phyloP scores from a whole-genome alignment of 1,139 yeast genomes.

The Kodamaea anthophila region DNA sequence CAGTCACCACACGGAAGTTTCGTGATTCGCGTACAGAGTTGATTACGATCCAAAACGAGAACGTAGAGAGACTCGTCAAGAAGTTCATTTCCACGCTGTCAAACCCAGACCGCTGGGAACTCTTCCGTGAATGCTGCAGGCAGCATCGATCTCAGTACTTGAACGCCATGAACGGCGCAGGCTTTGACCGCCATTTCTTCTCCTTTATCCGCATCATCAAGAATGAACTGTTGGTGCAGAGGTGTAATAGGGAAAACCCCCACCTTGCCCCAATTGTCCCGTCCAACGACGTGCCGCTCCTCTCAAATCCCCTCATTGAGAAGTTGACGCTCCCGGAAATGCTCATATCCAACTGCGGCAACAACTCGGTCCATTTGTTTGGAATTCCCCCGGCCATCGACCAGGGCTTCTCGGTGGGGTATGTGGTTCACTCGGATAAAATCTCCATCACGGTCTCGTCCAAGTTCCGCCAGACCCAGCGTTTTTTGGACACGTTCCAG shows the following conservation, averaged over 20 bases:
- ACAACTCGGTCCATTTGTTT: slow-evolving; percentile 65
- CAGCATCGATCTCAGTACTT: slow-evolving; percentile 45
- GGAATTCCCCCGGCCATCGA: slow-evolving; percentile 74
- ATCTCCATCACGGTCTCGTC: slow-evolving; percentile 60
- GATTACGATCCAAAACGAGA: slow-evolving; percentile 55
- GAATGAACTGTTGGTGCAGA: slow-evolving; percentile 25
- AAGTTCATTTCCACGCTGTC: slow-evolving; percentile 51
- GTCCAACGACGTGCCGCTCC: slow-evolving; percentile 31
- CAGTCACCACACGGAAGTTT: slow-evolving; percentile 65
- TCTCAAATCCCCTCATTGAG: slow-evolving; percentile 51
- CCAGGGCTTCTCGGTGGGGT: slow-evolving; percentile 74
- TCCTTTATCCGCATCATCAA: slow-evolving; percentile 48
- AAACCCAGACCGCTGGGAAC: slow-evolving; percentile 42
- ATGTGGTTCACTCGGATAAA: slow-evolving; percentile 60
- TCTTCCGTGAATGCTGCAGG: slow-evolving; percentile 47
- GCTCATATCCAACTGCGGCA: slow-evolving; percentile 61
- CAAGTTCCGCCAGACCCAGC: slow-evolving; percentile 66
- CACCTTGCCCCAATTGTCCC: slow-evolving; percentile 18
- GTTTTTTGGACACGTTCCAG: slow-evolving; percentile 58
- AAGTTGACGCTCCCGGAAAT: slow-evolving; percentile 38
- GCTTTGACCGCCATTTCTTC: slow-evolving; percentile 67
- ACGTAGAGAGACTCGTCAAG: slow-evolving; percentile 51
- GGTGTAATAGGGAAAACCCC: slow-evolving; percentile 40
- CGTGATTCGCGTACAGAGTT: slow-evolving; percentile 65
- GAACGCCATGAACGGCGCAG: slow-evolving; percentile 54